These are phyloP conservation scores for Penicillium sp. DNA, from an alignment of 2,329 filamentous ascomycete genomes.

Conservation along the genomic window DNA sequence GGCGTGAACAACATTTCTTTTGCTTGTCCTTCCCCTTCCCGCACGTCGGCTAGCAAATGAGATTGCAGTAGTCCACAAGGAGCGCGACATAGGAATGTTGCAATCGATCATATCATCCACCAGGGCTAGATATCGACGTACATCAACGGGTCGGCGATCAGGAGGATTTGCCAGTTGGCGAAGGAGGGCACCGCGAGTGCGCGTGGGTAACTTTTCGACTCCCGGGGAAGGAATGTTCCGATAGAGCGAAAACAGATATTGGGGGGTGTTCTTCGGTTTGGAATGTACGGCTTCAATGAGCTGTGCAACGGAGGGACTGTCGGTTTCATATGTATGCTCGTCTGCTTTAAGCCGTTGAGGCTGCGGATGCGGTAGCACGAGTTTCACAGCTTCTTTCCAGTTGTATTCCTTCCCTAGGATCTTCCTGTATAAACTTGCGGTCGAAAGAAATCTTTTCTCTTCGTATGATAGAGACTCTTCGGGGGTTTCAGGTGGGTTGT, in stretches of 20 bases:
- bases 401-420: constrained; percentile 26
- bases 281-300: constrained; percentile 50
- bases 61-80: constrained; percentile 85
- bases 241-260: constrained; percentile 59
- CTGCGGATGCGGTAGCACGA: constrained; percentile 44
- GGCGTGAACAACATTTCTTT: constrained; percentile 67
- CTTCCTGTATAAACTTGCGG: constrained; percentile 29
- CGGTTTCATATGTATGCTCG: constrained; percentile 34
- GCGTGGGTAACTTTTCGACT: constrained; percentile 53
- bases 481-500: not conserved
- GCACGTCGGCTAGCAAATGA: constrained; percentile 73
- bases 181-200: constrained; percentile 66
- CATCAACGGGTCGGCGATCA: constrained; percentile 57
- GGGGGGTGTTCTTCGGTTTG: constrained; percentile 47
- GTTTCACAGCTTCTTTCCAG: constrained; percentile 39
- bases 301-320: constrained; percentile 41
- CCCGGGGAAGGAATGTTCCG: constrained; percentile 57
- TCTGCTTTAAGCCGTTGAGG: constrained; percentile 28
- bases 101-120: constrained; percentile 80
- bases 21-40: constrained; percentile 58
- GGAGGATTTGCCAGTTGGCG: constrained; percentile 66
- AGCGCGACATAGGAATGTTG: constrained; percentile 67
- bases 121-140: constrained; percentile 76
- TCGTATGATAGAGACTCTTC: constrained; percentile 18
- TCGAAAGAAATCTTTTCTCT: constrained; percentile 25